phyloP scores from a whole-genome alignment of 2,329 filamentous ascomycete species.

The Trichoderma atroviride region DNA sequence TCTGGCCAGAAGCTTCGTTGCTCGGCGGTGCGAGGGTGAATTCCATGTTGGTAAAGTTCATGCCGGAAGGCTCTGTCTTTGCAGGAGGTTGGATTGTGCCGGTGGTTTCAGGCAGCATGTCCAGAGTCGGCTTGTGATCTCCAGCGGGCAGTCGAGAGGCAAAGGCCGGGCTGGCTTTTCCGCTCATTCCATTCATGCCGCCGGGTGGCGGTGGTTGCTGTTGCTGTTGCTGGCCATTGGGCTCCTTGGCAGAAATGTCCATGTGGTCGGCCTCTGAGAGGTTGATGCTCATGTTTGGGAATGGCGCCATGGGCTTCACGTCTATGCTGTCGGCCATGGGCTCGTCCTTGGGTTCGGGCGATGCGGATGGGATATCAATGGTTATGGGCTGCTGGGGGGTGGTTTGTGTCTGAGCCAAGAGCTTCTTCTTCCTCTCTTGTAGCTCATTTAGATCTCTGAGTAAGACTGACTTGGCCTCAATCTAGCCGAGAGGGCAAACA shows the following conservation, averaged over 20 bases:
- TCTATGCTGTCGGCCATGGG: conserved; percentile 40
- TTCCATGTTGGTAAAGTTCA: conserved; percentile 60
- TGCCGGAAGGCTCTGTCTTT: conserved; percentile 38
- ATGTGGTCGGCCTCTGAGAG: conserved; percentile 36
- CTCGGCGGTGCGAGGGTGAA: conserved; percentile 54
- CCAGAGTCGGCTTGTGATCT: conserved; percentile 34
- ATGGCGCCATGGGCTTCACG: conserved; percentile 53
- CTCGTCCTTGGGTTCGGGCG: conserved; percentile 39
- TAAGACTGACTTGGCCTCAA: conserved; percentile 57
- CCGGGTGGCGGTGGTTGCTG: conserved; percentile 27
- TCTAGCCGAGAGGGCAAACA: conserved; percentile 31
- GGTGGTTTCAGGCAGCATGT: conserved; percentile 31
- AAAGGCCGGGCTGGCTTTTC: conserved; percentile 29
- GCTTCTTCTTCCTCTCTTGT: conserved; percentile 34
- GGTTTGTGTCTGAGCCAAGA: conserved; percentile 23
- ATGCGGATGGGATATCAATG: conserved; percentile 42
- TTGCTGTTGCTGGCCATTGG: conserved; percentile 22
- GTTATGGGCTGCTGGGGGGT: conserved; percentile 38
- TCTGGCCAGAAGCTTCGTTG: conserved; percentile 36
- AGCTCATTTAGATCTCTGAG: conserved; percentile 55
- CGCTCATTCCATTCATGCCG: conserved; percentile 26
- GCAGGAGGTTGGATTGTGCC: conserved; percentile 28
- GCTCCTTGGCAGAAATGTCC: conserved; percentile 15
- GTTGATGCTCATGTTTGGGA: conserved; percentile 60
- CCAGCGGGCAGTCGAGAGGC: conserved; percentile 37